Evolutionary conservation across 2,329 filamentous ascomycete species (phyloP).

Genomic region (Atkinsonella texensis): DNA sequence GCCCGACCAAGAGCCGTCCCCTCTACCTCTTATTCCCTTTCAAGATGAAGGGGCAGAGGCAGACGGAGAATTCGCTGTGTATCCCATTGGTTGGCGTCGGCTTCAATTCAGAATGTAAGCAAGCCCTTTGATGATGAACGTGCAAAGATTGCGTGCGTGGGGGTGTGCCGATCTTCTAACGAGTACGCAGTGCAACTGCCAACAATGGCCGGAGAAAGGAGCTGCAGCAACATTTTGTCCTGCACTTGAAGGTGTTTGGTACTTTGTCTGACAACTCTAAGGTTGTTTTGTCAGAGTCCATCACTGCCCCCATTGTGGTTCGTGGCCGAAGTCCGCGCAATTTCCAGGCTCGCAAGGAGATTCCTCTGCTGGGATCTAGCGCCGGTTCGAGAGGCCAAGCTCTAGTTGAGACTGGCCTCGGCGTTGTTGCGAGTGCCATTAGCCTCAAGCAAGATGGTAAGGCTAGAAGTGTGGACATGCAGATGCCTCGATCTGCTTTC

Average conservation of each 20-base stretch:
- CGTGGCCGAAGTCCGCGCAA: slow-evolving; percentile 87
- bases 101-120: slow-evolving; percentile 76
- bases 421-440: slow-evolving; percentile 46
- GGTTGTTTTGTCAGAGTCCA: slow-evolving; percentile 68
- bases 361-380: slow-evolving; percentile 69
- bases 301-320: slow-evolving; percentile 85
- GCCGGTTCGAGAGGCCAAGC: slow-evolving; percentile 69
- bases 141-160: too few relatives aligned
- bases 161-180: slow-evolving; percentile 7
- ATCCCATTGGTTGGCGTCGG: slow-evolving; percentile 88
- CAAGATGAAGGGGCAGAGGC: slow-evolving; percentile 45
- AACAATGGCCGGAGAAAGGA: slow-evolving; percentile 94
- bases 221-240: slow-evolving; percentile 88
- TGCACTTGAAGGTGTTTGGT: slow-evolving; percentile 75
- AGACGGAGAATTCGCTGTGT: slow-evolving; percentile 76
- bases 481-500: slow-evolving; percentile 44
- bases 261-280: slow-evolving; percentile 76
- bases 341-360: slow-evolving; percentile 88
- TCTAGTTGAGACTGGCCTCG: slow-evolving; percentile 49
- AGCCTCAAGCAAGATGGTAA: slow-evolving; percentile 43
- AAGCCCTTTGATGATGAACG: slow-evolving; percentile 22
- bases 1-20: slow-evolving; percentile 72
- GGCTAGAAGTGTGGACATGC: slow-evolving; percentile 37
- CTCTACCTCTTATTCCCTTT: slow-evolving; percentile 62
- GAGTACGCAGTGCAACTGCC: slow-evolving; percentile 59